Conservation (phyloP, 139 green algal genomes). For the Coelastrella sp. region DNA sequence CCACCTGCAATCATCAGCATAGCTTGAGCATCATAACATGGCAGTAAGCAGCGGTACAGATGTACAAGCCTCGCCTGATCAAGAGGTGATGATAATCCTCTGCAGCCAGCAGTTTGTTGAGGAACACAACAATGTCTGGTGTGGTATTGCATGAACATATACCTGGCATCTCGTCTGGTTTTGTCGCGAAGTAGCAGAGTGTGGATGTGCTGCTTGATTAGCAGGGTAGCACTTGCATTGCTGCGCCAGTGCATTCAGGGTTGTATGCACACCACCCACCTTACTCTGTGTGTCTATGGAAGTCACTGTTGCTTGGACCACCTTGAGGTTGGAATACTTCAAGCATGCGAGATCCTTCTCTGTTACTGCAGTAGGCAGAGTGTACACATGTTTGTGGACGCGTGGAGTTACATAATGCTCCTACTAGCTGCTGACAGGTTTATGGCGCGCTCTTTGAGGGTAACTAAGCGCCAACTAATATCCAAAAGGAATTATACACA, state of each 20-base stretch:
- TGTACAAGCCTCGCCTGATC: neutral
- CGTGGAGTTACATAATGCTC: too few species aligned
- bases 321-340: slow-evolving; percentile 56
- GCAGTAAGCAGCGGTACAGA: neutral
- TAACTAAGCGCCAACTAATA: too few species aligned
- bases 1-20: slow-evolving; percentile 38
- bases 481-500: too few species aligned
- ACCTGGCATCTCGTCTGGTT: too few species aligned
- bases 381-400: too few species aligned
- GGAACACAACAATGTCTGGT: too few species aligned
- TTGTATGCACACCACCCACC: slow-evolving; percentile 4
- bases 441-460: too few species aligned
- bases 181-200: too few species aligned
- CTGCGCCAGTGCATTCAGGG: neutral
- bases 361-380: slow-evolving; percentile 60
- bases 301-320: slow-evolving; percentile 58
- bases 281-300: slow-evolving; percentile 51
- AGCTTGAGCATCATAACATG: neutral
- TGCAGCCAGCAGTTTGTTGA: too few species aligned
- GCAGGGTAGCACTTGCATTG: neutral
- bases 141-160: too few species aligned
- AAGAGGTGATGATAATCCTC: neutral
- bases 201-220: neutral
- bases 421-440: too few species aligned
- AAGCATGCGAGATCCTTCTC: slow-evolving; percentile 61